Evolutionary conservation across 306 rosid genomes (phyloP), one percentile per base, ranked within the genome.

Genomic region (Cicer cuneatum): DNA sequence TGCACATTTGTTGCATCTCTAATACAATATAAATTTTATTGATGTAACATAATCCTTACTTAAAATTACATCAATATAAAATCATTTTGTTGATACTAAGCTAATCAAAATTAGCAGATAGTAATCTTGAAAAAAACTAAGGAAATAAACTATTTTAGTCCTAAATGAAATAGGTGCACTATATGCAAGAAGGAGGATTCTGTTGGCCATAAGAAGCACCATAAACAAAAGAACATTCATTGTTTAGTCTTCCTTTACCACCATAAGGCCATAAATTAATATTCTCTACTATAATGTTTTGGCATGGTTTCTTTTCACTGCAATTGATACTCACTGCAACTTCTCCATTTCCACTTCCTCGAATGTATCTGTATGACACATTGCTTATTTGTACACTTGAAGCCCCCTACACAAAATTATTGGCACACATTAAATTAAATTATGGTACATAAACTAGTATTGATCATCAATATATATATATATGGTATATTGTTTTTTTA

Each of bases 321-420:
- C 97, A 89, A 0, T 56, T 69, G 0, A 91, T 61, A 8, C 10
- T 80, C 0, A 80, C 85, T 56, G 89, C 92, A 15, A 72, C 65
- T 5, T 72, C 70, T 6, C 80, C 11, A 1, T 5, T 73, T 4
- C 86, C 76, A 4, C 72, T 86, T 78, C 97, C 97, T 86, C 49
- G 5, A 29, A 92, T 80, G 60, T 86, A 76, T 24, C 5, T 87
- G 84, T 83, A 92, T 1, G 29, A 72, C 48, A 87, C 84, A 53
- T 85, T 40, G 51, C 84, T 80, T 19, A 91, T 87, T 81, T 91
- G 85, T 42, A 91, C 87, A 0, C 41, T 12, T 16, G 95, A 92
- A 33, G 62, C 14, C 9, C 0, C 79, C 97, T 84, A 7, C 47
- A 67, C 10, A 48, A 13, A 49, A 10, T 8, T 11, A n/a, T 66